Evolutionary conservation across 345 rosid genomes (phyloP).

Genomic region (Luvunga scandens): DNA sequence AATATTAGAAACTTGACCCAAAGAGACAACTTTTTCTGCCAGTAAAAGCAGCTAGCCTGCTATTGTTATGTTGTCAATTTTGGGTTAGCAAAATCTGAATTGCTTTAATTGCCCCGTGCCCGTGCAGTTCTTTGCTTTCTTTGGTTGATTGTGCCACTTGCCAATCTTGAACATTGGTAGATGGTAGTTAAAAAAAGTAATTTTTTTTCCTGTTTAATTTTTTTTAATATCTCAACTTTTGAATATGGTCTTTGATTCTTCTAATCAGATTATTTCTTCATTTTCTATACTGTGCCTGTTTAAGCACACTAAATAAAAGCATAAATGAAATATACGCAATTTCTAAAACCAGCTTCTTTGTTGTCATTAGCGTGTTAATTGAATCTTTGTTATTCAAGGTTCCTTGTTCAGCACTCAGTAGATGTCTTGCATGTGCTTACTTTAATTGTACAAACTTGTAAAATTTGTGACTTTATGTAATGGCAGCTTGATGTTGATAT

Average conservation of each 20-base stretch:
- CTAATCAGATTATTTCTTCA: neutral
- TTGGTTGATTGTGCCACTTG: too few species aligned
- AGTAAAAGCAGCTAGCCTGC: neutral
- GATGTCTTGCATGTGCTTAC: neutral
- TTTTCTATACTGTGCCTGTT: neutral
- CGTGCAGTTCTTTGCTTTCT: neutral
- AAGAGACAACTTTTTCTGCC: neutral
- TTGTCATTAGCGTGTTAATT: neutral
- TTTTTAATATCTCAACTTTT: neutral
- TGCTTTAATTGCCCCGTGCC: neutral
- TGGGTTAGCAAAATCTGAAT: neutral
- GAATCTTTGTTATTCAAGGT: neutral
- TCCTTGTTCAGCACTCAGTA: neutral
- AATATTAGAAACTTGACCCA: neutral
- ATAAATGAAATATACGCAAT: neutral
- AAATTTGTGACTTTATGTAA: slow-evolving; percentile 11
- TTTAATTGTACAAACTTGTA: neutral
- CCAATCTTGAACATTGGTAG: neutral
- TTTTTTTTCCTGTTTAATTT: neutral
- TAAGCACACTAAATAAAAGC: neutral
- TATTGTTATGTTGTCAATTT: neutral
- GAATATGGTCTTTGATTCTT: neutral
- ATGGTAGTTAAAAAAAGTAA: neutral
- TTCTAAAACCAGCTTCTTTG: neutral
- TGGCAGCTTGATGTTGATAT: slow-evolving; percentile 90